Percentiles rank a stretch among this genome's conserved stretches.
Evolutionary conservation across 257 asterid genomes (phyloP).

Genomic region (Lycium barbarum): DNA sequence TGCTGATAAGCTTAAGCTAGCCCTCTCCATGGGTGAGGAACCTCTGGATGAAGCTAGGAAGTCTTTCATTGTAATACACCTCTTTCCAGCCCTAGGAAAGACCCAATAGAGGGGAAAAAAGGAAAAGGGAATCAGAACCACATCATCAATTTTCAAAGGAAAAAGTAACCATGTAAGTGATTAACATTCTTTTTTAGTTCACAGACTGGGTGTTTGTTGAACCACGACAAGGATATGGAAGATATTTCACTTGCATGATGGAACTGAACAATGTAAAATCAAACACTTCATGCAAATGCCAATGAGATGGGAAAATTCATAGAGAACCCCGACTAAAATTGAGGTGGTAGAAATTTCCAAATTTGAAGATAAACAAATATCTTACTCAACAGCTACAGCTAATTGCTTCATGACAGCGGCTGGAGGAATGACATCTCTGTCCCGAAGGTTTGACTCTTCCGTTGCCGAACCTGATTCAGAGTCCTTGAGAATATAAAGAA

Average conservation of each 20-base stretch:
- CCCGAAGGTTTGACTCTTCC: slow-evolving; percentile 57
- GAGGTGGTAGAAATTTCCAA: background rate
- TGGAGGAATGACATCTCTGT: slow-evolving; percentile 69
- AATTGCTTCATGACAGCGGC: slow-evolving; percentile 75
- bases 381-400: slow-evolving; percentile 94
- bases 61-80: slow-evolving; percentile 78
- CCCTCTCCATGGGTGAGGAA: slow-evolving; percentile 95
- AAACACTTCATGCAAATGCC: background rate
- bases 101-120: background rate
- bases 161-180: background rate
- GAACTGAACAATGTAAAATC: slow-evolving; percentile 14
- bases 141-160: background rate
- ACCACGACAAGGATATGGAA: slow-evolving; percentile 10
- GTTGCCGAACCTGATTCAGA: slow-evolving; percentile 48
- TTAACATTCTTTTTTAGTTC: slow-evolving; percentile 25
- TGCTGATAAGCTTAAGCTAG: slow-evolving; percentile 88
- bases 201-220: background rate
- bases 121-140: background rate
- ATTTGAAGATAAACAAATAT: slow-evolving; percentile 29
- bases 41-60: slow-evolving; percentile 77
- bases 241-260: slow-evolving; percentile 1
- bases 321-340: slow-evolving; percentile 21
- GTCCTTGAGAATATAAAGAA: slow-evolving; percentile 56
- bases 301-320: background rate
- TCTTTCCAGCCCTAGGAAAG: slow-evolving; percentile 49